A percentile compares a stretch with the other conserved stretches of the same genome.
These are phyloP conservation scores for Cymbidium sinense DNA, from an alignment of 106 monocot species.

Conservation along the genomic window DNA sequence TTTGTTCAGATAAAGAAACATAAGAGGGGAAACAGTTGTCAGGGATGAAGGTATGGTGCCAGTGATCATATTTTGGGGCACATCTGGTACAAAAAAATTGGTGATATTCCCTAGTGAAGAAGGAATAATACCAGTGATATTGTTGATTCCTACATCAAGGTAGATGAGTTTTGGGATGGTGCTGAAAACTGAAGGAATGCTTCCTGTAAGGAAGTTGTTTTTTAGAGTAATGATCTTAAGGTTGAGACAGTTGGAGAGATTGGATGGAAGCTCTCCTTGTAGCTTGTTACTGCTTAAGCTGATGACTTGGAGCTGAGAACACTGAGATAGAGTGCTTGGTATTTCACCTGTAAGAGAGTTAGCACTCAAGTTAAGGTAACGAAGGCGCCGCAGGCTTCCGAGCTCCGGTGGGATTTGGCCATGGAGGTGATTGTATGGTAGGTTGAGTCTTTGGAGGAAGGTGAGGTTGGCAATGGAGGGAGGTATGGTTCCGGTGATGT, in stretches of 20 bases:
- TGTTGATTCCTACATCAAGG: conserved; percentile 3
- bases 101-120: background rate
- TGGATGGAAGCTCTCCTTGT: conserved; percentile 19
- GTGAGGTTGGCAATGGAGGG: conserved; percentile 37
- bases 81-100: background rate
- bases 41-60: conserved; percentile 8
- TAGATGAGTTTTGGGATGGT: conserved; percentile 2
- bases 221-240: conserved; percentile 12
- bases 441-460: conserved; percentile 22
- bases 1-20: background rate
- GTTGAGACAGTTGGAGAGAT: conserved; percentile 11
- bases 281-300: conserved; percentile 12
- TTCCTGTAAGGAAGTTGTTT: conserved; percentile 18
- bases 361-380: conserved; percentile 11
- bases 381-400: conserved; percentile 12
- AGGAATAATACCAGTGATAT: conserved; percentile 16
- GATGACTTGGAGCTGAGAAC: conserved; percentile 4
- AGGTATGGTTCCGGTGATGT: conserved; percentile 17
- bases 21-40: background rate
- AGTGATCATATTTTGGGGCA: conserved; percentile 4
- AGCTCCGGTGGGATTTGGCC: conserved; percentile 23
- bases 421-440: conserved; percentile 17
- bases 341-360: conserved; percentile 20
- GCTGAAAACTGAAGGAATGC: conserved; percentile 18
- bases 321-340: conserved; percentile 12